Evolutionary conservation across 345 rosid species (phyloP).

Genomic region (Camelina hispida): DNA sequence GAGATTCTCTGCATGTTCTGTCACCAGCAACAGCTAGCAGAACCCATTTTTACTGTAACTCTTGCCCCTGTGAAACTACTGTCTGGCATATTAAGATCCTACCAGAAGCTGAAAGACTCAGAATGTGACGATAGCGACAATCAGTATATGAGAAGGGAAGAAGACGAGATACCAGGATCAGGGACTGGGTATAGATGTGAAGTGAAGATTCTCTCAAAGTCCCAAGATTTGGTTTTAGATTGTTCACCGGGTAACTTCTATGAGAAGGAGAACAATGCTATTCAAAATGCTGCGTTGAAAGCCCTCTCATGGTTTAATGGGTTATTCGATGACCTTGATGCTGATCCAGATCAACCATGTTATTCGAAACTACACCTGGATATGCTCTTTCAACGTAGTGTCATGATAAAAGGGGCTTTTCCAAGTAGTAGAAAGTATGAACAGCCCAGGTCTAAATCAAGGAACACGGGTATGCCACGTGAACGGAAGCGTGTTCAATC

Average conservation of each 20-base stretch:
- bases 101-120: conserved; percentile 51
- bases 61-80: conserved; percentile 47
- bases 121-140: conserved; percentile 40
- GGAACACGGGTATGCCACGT: no score
- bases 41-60: conserved; percentile 60
- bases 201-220: conserved; percentile 65
- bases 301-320: conserved; percentile 67
- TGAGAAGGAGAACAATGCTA: conserved; percentile 64
- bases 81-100: conserved; percentile 45
- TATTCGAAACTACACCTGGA: conserved; percentile 41
- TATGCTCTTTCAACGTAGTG: conserved; percentile 12
- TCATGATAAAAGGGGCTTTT: conserved; percentile 17
- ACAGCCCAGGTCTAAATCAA: no score
- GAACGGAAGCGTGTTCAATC: conserved; percentile 6
- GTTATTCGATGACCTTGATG: conserved; percentile 51
- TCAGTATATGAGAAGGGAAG: not conserved
- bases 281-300: conserved; percentile 70
- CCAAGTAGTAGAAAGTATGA: not conserved
- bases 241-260: conserved; percentile 55
- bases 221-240: conserved; percentile 59
- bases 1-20: conserved; percentile 74
- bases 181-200: conserved; percentile 54
- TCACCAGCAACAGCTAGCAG: conserved; percentile 68
- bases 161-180: conserved; percentile 40
- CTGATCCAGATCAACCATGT: conserved; percentile 49